A percentile compares a stretch with the other conserved stretches of the same genome.
Evolutionary conservation across 352 stramenopile species (phyloP).

Genomic region (Phytopythium montanum): DNA sequence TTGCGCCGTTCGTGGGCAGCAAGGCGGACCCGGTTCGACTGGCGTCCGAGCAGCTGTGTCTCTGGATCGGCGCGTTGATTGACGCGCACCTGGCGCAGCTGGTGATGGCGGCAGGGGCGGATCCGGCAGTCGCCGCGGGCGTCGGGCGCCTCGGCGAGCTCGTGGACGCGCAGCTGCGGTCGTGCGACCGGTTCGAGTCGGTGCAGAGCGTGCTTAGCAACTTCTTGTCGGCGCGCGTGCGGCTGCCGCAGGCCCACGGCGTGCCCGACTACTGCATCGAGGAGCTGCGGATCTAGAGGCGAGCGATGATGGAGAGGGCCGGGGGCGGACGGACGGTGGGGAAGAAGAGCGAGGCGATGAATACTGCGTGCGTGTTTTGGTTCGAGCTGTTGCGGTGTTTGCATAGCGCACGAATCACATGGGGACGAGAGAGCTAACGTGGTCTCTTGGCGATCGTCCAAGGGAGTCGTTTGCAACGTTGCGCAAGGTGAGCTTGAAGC

Average conservation of each 20-base stretch:
- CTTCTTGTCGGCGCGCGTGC: conserved; percentile 62
- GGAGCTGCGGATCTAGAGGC: conserved; percentile 54
- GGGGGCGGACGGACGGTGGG: neutral
- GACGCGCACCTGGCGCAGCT: conserved; percentile 69
- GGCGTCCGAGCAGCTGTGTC: conserved; percentile 42
- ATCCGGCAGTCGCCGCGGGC: conserved; percentile 29
- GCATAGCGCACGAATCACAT: neutral
- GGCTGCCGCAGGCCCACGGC: conserved; percentile 54
- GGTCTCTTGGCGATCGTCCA: conserved; percentile 1
- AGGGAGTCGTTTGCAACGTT: neutral
- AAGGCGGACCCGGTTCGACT: conserved; percentile 21
- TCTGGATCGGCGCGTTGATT: conserved; percentile 72
- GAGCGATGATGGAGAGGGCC: neutral
- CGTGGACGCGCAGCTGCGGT: conserved; percentile 48
- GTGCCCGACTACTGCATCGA: conserved; percentile 81
- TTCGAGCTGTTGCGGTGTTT: neutral
- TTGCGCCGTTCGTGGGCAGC: conserved; percentile 19
- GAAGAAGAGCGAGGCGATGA: neutral
- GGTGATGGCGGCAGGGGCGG: conserved; percentile 51
- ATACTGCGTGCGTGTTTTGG: conserved; percentile 2
- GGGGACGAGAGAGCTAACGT: neutral
- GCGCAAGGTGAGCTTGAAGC: too few species aligned
- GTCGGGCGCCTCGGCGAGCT: conserved; percentile 53
- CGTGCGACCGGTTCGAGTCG: conserved; percentile 56
- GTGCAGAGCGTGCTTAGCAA: conserved; percentile 77